Evolutionary conservation across 2,329 filamentous ascomycete species (phyloP), one percentile per base, ranked within the genome.

Genomic region (Cladophialophora bantiana): DNA sequence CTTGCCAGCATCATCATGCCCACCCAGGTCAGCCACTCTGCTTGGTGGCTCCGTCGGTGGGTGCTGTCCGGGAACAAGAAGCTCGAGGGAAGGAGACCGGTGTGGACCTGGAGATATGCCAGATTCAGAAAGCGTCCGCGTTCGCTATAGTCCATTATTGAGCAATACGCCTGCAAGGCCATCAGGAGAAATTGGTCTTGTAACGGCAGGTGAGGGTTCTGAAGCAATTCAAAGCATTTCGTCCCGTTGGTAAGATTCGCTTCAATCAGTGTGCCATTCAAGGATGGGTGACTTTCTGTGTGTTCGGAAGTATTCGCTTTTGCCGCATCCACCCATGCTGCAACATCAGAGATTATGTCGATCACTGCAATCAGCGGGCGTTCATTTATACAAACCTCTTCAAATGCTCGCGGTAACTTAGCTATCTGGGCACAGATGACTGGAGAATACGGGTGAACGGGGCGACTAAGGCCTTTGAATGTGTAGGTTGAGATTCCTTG

Each of bases 31-130:
- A 50, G 45, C 45, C 45, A 50, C 13, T 50, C 45, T 5, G 45
- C 45, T 20, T 50, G 18, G 7, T 50, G n/a, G 7, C 18, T 50
- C 45, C 18, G 45, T 26, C 18, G 45, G 6, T 26, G 7, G 18
- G 45, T 4, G 9, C 3, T 26, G 18, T 10, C 45, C 18, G 20
- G 45, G 18, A 50, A 50, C 18, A 7, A 50, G 45, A 26, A 12
- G 45, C 9, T 50, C 15, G 45, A 26, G 18, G 45, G 45, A 26
- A 50, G 45, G 18, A 50, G 18, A 12, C 45, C 18, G 18, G 45
- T 9, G 7, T 50, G 45, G 45, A 50, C 13, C 45, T 50, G 45
- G 45, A 50, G 45, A 50, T 50, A 50, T 10, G 45, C 45, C 45
- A 50, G 18, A 12, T 50, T 50, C 4, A 50, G 15, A 26, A 50